Base-by-base conservation (phyloP, 495 filamentous ascomycete species). In the Talaromyces proteolyticus region DNA sequence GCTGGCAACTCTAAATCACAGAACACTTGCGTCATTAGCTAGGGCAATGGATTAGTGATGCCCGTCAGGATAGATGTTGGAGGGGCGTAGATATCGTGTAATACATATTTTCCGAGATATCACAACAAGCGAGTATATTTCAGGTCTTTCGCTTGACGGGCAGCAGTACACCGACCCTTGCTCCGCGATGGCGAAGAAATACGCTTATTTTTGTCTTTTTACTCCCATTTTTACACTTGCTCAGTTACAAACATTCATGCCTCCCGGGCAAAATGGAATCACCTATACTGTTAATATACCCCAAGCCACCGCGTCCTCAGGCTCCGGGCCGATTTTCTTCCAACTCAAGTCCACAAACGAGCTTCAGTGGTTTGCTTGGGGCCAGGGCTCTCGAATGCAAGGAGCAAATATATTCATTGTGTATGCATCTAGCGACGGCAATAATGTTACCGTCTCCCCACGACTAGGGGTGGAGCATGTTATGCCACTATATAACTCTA, bases 351-450 rank as follows among this genome's bases (percentile, higher is more conserved):
- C 82, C 4, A 77, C 81, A 1, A 63, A 61, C n/a, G n/a, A n/a
- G 3, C 72, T 76, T 52, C 61, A 70, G 54, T 87, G 84, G 84
- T 72, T 81, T 14, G 80, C 71, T 4, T 63, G 82, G 4, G 84
- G 84, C 6, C 78, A 80, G 29, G 84, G 84, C 10, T 44, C 40
- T 0, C 50, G 51, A 21, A 87, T 87, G 84, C 51, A 57, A 8
- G 76, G 72, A 11, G 67, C 84, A 19, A 79, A 80, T 54, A 82
- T 88, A 19, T 86, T 87, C 57, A 55, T 87, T 19, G 74, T 85
- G 57, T 87, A 86, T 60, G 60, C 77, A 16, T 76, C 78, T 4
- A 51, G 50, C 7, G 78, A 79, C 23, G n/a, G n/a, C n/a, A n/a
- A n/a, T n/a, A 85, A 85, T 55, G 67, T 85, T 57, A 87, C 84